These are phyloP conservation scores for Phylloporus sp. DNA, from an alignment of 768 basidiomycete species.

Conservation along the genomic window DNA sequence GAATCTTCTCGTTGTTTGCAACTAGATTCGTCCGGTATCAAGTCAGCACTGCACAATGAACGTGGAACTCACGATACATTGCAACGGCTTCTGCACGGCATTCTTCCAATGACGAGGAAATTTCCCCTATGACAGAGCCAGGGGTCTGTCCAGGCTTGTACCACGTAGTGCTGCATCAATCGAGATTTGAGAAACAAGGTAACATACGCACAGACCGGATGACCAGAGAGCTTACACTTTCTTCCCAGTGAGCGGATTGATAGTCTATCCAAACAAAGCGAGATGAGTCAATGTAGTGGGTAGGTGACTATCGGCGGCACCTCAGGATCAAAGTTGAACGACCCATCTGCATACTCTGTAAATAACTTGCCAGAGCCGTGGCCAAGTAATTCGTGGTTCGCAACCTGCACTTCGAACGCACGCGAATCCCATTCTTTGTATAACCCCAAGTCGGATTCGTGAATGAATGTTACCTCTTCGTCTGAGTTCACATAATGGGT, in stretches of 20 bases:
- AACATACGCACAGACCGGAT: background rate
- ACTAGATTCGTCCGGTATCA: slow-evolving; percentile 38
- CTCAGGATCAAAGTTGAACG: slow-evolving; percentile 75
- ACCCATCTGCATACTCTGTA: slow-evolving; percentile 70
- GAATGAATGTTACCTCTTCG: slow-evolving; percentile 78
- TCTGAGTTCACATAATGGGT: slow-evolving; percentile 36
- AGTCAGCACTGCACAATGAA: background rate
- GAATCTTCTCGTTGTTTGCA: slow-evolving; percentile 68
- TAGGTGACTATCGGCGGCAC: slow-evolving; percentile 36
- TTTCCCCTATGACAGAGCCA: slow-evolving; percentile 78
- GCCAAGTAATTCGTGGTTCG: slow-evolving; percentile 85
- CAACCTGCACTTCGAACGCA: slow-evolving; percentile 85
- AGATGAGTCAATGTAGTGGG: background rate
- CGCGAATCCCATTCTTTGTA: slow-evolving; percentile 76
- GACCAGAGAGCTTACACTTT: slow-evolving; percentile 48
- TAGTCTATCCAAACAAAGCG: slow-evolving; percentile 45
- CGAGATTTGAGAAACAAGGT: background rate
- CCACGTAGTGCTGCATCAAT: slow-evolving; percentile 61
- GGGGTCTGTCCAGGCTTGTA: slow-evolving; percentile 86
- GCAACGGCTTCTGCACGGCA: slow-evolving; percentile 90
- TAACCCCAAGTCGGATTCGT: slow-evolving; percentile 68
- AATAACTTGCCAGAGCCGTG: slow-evolving; percentile 85
- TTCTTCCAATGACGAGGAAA: slow-evolving; percentile 90
- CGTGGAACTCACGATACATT: slow-evolving; percentile 58
- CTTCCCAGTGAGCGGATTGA: slow-evolving; percentile 78